Base-by-base conservation (phyloP, 306 rosid species). In the Fragaria ananassa region DNA sequence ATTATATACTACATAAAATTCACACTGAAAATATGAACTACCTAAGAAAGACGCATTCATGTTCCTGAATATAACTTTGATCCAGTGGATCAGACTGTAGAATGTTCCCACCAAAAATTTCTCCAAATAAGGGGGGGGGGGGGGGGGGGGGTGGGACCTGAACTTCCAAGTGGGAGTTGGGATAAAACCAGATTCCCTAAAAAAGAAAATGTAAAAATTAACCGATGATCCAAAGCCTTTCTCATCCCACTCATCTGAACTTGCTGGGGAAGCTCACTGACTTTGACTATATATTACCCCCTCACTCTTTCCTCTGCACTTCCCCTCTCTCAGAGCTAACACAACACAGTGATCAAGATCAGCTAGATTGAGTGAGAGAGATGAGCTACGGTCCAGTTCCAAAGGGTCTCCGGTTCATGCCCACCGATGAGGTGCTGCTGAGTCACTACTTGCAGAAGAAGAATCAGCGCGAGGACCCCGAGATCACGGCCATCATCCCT, bases 381-480 rank as follows among this genome's bases (percentile, higher is more conserved):
- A 54, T 21, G 65, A 13, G 8, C 65, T 25, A 0, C 66, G 17
- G 19, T 8, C 4, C 0, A 23, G 0, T 77, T 47, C 86, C 85
- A 13, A 83, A 70, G 0, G 93, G 90, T 54, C 85, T 39, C 81
- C 71, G 90, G 41, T 92, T 92, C 74, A 69, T 47, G 3, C 97
- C 97, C 11, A 86, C 89, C 0, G 97, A 92, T 29, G 88, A 77
- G 42, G 91, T 85, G 69, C 90, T 92, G 23, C 49, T 92, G 0
- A 6, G 1, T 2, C 25, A 87, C 51, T 91, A 80, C 70, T 78
- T 91, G 44, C 81, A 64, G 46, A 68, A 66, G 64, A 93, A 88
- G 80, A n/a, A 79, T 53, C 71, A 23, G 0, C 79, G 83, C 15
- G 41, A 41, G 18, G 70, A 78, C 19, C 62, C 39, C 45, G 6